phyloP scores from a whole-genome alignment of 148 eudicot species.

The Dianthus caryophyllus region DNA sequence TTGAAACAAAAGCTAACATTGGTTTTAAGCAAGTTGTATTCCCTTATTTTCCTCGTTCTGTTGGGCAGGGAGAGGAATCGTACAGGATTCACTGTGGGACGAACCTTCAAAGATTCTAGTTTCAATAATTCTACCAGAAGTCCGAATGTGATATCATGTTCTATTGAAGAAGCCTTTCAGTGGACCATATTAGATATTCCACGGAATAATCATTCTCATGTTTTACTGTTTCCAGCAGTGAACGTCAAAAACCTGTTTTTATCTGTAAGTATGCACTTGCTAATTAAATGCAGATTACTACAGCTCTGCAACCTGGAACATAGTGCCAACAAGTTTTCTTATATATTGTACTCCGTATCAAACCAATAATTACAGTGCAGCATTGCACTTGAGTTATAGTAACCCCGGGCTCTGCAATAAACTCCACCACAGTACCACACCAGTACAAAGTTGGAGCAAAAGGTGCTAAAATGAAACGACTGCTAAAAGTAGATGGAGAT shows the following conservation, averaged over 20 bases:
- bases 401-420: background rate
- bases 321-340: background rate
- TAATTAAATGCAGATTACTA: background rate
- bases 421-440: background rate
- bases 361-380: background rate
- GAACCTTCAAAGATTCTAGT: too few species aligned
- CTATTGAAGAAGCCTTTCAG: background rate
- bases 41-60: too few species aligned
- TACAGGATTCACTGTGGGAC: too few species aligned
- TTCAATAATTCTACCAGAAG: too few species aligned
- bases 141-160: background rate
- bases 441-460: too few species aligned
- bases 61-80: too few species aligned
- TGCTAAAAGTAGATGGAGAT: too few species aligned
- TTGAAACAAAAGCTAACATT: too few species aligned
- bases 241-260: background rate
- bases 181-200: background rate
- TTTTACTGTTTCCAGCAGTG: background rate
- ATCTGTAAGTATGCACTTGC: too few species aligned
- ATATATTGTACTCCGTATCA: background rate
- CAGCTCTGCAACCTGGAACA: background rate
- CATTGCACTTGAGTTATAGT: too few species aligned
- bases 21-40: too few species aligned
- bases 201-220: background rate
- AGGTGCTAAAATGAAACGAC: too few species aligned